Evolutionary conservation across 208 protist genomes (phyloP).

Genomic region (Wallacemonas rigidus): DNA sequence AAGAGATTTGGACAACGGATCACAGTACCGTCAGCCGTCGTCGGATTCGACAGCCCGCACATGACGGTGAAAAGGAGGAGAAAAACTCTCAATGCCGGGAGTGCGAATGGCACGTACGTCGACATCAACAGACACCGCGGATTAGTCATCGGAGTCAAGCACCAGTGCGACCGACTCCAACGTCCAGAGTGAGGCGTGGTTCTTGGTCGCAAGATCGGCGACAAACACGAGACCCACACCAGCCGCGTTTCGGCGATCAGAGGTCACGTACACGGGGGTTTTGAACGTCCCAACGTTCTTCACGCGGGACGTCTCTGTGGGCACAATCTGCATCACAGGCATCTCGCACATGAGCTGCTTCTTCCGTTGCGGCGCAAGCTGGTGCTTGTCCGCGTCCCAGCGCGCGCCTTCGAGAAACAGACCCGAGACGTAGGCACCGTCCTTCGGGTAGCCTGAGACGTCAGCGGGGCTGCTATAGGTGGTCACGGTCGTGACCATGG

Average conservation of each 20-base stretch:
- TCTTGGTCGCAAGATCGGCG: conserved; percentile 93
- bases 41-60: too few species aligned
- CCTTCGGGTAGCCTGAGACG: conserved; percentile 74
- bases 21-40: too few species aligned
- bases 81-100: too few species aligned
- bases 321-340: conserved; percentile 98
- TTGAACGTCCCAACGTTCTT: conserved; percentile 95
- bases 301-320: conserved; percentile 94
- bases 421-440: conserved; percentile 97
- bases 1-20: too few species aligned
- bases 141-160: conserved; percentile 93
- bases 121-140: not conserved
- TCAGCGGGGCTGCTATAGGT: conserved; percentile 66
- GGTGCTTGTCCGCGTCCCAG: conserved; percentile 92
- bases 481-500: conserved; percentile 96
- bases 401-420: conserved; percentile 97
- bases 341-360: conserved; percentile 97
- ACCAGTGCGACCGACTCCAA: conserved; percentile 96
- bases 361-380: conserved; percentile 90
- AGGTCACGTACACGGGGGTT: conserved; percentile 99
- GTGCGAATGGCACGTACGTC: not conserved
- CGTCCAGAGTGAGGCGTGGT: conserved; percentile 96
- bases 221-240: conserved; percentile 98
- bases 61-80: too few species aligned
- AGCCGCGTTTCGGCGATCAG: conserved; percentile 95